Evolutionary conservation across 1,139 yeast species (phyloP), one percentile per base, ranked within the genome.

Genomic region (Barnettozyma hawaiiensis): DNA sequence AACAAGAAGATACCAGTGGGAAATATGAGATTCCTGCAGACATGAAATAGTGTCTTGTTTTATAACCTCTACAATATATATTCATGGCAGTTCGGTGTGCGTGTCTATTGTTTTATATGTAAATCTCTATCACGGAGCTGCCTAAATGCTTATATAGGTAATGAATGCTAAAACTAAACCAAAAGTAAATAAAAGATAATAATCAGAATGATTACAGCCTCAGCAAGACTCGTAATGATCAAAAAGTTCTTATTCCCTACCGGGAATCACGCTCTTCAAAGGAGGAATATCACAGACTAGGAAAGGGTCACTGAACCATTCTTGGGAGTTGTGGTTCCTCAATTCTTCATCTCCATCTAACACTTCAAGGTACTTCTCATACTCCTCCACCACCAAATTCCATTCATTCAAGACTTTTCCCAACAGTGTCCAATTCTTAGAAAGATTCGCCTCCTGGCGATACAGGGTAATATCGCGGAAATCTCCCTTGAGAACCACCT

Each of bases 341-440:
- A 44, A n/a, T 33, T 23, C 39, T 18, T 41, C 34, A 16, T 44
- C 43, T 32, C 31, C 42, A 29, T 37, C 46, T 57, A 71, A 19
- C 14, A 43, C 19, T 15, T 31, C 37, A 2, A 32, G 18, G 27
- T 40, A 83, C 35, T 62, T 61, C 53, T 80, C 84, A 58, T 78
- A 81, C 54, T 81, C 85, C 3, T 69, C 67, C 23, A 81, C 79
- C 31, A 71, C 61, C 4, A 51, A 42, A 44, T 73, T 72, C 81
- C 87, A 79, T 55, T 84, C 92, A 48, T 77, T 76, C 43, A 84
- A 58, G n/a, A 85, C 69, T 45, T 77, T 71, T 8, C 89, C 90
- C 24, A 81, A 65, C 47, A 75, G 62, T 41, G 64, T 60, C 66
- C 68, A 66, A 40, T 46, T 51, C 43, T 33, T 22, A 18, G n/a